Evolutionary conservation across 345 rosid genomes (phyloP).

Genomic region (Rhodamnia rubescens): DNA sequence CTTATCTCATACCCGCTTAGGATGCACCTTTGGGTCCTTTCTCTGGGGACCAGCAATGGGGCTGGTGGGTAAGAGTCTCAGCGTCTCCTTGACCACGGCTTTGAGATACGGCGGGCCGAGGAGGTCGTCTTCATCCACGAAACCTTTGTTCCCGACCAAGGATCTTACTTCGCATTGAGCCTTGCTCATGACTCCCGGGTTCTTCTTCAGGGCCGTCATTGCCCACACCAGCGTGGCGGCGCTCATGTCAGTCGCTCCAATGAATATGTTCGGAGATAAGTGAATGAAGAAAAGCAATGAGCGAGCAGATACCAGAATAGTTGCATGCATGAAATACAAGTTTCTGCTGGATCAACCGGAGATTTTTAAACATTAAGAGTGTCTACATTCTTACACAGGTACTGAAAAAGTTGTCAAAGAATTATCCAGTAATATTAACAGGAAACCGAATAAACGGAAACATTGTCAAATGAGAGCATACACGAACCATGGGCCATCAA

Average conservation of each 20-base stretch:
- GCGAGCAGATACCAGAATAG: not conserved
- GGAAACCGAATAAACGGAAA: not conserved
- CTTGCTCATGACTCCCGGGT: conserved; percentile 21
- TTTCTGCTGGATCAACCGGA: not conserved
- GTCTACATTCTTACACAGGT: not conserved
- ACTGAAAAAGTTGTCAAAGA: not conserved
- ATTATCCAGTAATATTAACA: not conserved
- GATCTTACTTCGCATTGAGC: conserved; percentile 21
- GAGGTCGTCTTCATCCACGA: conserved; percentile 21
- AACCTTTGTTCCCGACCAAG: conserved; percentile 11
- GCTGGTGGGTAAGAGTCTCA: conserved; percentile 16
- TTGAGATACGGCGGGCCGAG: conserved; percentile 16
- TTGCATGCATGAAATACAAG: not conserved
- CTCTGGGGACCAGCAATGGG: conserved; percentile 21
- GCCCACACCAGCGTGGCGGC: conserved; percentile 32
- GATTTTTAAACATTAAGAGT: not conserved
- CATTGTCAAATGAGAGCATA: not conserved
- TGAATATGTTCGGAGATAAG: conserved; percentile 16
- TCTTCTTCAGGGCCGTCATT: conserved; percentile 25
- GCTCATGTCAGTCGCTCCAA: conserved; percentile 32
- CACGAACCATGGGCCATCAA: not conserved
- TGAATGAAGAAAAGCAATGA: not conserved
- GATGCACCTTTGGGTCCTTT: conserved; percentile 7
- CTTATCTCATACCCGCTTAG: conserved; percentile 16
- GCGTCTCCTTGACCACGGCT: conserved; percentile 33